Conservation (phyloP, 495 filamentous ascomycete species). For the Mytilinidion resinicola region DNA sequence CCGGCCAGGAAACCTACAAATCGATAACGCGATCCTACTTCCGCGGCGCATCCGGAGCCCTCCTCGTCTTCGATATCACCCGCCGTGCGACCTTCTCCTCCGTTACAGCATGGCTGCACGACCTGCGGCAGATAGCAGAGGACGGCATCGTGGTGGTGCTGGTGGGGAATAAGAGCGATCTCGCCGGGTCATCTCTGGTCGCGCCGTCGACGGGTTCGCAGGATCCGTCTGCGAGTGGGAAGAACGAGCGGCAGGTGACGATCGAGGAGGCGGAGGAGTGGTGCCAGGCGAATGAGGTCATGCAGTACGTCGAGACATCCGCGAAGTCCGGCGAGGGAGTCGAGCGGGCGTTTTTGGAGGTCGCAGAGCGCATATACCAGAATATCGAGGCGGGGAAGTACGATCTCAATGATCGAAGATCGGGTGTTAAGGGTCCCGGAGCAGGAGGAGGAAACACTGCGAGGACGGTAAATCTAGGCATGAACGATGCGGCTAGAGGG, state of each 20-base stretch:
- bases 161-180: slow-evolving; percentile 90
- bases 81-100: slow-evolving; percentile 76
- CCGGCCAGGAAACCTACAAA: slow-evolving; percentile 95
- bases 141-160: slow-evolving; percentile 88
- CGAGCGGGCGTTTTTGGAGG: slow-evolving; percentile 84
- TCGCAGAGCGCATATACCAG: slow-evolving; percentile 87
- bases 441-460: slow-evolving; percentile 45
- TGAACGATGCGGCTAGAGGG: slow-evolving; percentile 43
- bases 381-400: slow-evolving; percentile 92
- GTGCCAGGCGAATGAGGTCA: slow-evolving; percentile 72
- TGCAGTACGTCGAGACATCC: slow-evolving; percentile 90
- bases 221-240: slow-evolving; percentile 29
- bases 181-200: slow-evolving; percentile 42
- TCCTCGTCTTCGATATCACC: slow-evolving; percentile 93
- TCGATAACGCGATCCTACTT: slow-evolving; percentile 94
- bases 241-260: slow-evolving; percentile 71
- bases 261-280: slow-evolving; percentile 76
- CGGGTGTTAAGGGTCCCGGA: slow-evolving; percentile 79
- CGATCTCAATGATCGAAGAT: slow-evolving; percentile 87
- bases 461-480: slow-evolving; percentile 51
- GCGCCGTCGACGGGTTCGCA: slow-evolving; percentile 9
- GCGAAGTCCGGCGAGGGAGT: slow-evolving; percentile 92
- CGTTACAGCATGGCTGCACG: slow-evolving; percentile 84
- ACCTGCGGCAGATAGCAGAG: slow-evolving; percentile 87
- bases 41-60: slow-evolving; percentile 81